Evolutionary conservation across 768 basidiomycete species (phyloP).

Genomic region (Tricholoma matsutake): DNA sequence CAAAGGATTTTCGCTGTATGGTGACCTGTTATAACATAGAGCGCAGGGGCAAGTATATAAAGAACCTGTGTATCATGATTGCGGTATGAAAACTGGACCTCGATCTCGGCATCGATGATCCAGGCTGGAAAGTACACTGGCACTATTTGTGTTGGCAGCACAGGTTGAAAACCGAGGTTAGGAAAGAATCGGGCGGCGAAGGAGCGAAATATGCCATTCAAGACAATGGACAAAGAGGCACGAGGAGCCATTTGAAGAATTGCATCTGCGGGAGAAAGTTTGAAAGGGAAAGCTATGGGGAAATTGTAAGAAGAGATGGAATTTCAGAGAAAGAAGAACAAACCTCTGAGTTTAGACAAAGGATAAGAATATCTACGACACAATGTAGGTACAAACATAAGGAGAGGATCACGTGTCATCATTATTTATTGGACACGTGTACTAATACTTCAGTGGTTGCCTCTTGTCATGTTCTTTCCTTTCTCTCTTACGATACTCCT

Average conservation of each 20-base stretch:
- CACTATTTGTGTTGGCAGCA: conserved; percentile 44
- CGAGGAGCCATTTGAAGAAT: conserved; percentile 35
- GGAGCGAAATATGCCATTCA: conserved; percentile 23
- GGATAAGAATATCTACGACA: conserved; percentile 22
- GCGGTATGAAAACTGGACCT: conserved; percentile 31
- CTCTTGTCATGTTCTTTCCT: conserved; percentile 30
- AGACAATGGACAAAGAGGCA: conserved; percentile 25
- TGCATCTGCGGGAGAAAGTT: conserved; percentile 43
- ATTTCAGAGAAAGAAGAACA: conserved; percentile 1
- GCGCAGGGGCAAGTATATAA: conserved; percentile 1
- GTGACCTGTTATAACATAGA: neutral
- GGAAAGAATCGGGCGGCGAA: conserved; percentile 36
- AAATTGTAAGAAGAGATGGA: neutral
- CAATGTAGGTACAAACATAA: too few species aligned
- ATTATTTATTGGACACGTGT: conserved; percentile 21
- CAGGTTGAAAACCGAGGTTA: conserved; percentile 32
- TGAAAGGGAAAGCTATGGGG: conserved; percentile 49
- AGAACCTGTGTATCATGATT: conserved; percentile 21
- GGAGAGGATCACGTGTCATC: too few species aligned
- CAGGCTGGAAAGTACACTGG: conserved; percentile 64
- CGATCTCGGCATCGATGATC: conserved; percentile 55
- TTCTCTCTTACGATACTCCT: conserved; percentile 34
- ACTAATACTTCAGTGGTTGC: neutral
- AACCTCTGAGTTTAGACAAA: conserved; percentile 37
- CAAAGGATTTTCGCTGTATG: conserved; percentile 28